Evolutionary conservation across 2,329 filamentous ascomycete genomes (phyloP).

Genomic region (Aspergillus felis): DNA sequence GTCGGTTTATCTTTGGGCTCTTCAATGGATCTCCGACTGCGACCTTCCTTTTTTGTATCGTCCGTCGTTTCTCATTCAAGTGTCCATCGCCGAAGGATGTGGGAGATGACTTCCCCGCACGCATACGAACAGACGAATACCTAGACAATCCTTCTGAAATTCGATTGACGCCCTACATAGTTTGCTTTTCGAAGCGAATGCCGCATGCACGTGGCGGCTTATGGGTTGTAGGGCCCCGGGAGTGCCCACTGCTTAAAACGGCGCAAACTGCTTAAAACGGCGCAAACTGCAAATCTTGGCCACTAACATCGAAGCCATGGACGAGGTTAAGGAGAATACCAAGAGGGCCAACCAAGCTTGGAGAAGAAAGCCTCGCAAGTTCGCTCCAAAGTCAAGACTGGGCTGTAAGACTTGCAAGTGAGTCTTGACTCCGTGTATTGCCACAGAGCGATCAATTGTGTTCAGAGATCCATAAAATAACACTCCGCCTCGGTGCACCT

Average conservation of each 20-base stretch:
- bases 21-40: too few species aligned
- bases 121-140: conserved; percentile 1
- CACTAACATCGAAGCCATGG: not conserved
- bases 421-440: conserved; percentile 16
- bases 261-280: not conserved
- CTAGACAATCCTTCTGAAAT: not conserved
- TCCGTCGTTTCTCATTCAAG: not conserved
- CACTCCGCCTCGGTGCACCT: not conserved
- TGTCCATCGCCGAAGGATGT: not conserved
- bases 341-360: conserved; percentile 29
- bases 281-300: not conserved
- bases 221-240: not conserved
- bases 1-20: too few species aligned
- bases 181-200: not conserved
- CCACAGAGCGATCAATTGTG: too few species aligned
- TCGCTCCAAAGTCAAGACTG: conserved; percentile 38
- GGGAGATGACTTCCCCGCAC: not conserved
- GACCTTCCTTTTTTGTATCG: not conserved
- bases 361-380: conserved; percentile 37
- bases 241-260: not conserved
- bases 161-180: not conserved
- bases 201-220: too few species aligned
- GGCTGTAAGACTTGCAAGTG: conserved; percentile 43
- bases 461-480: too few species aligned
- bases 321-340: conserved; percentile 2